Evolutionary conservation across 108 stramenopile genomes (phyloP).

Genomic region (Discostella stelligeroides): DNA sequence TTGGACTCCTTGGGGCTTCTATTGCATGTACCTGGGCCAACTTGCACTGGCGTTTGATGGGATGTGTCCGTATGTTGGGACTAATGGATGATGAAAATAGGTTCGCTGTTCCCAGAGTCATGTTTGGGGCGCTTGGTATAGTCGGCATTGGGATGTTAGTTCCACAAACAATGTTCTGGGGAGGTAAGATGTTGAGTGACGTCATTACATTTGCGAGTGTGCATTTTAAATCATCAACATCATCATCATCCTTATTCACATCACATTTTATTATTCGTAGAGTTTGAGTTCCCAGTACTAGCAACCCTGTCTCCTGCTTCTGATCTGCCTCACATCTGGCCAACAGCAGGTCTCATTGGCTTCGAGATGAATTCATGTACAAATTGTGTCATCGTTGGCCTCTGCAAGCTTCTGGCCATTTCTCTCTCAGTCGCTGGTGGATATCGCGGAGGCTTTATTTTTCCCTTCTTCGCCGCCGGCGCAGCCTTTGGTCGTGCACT

Average conservation of each 20-base stretch:
- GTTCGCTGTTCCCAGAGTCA: constrained; percentile 50
- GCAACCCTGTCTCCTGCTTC: constrained; percentile 55
- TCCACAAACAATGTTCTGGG: constrained; percentile 78
- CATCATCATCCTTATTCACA: no score
- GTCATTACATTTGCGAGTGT: no score
- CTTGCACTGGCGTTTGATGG: constrained; percentile 59
- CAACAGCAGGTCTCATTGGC: constrained; percentile 58
- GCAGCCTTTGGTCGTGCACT: constrained; percentile 63
- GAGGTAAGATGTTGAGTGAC: no score
- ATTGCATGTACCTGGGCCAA: constrained; percentile 55
- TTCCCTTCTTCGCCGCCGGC: constrained; percentile 65
- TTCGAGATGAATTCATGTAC: constrained; percentile 59
- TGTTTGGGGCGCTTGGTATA: constrained; percentile 50
- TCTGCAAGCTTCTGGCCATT: constrained; percentile 63
- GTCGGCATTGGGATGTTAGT: constrained; percentile 54
- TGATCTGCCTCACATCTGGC: constrained; percentile 62
- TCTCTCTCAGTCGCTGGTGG: constrained; percentile 74
- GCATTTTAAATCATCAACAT: no score
- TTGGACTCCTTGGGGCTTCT: constrained; percentile 67
- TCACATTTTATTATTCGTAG: no score
- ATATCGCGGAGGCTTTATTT: constrained; percentile 68
- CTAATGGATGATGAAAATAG: constrained; percentile 51
- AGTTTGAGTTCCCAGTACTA: constrained; percentile 58
- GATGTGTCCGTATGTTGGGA: constrained; percentile 31
- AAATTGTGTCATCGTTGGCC: constrained; percentile 52